Evolutionary conservation across 2,329 filamentous ascomycete species (phyloP).

Genomic region (Stachybotrys elegans): DNA sequence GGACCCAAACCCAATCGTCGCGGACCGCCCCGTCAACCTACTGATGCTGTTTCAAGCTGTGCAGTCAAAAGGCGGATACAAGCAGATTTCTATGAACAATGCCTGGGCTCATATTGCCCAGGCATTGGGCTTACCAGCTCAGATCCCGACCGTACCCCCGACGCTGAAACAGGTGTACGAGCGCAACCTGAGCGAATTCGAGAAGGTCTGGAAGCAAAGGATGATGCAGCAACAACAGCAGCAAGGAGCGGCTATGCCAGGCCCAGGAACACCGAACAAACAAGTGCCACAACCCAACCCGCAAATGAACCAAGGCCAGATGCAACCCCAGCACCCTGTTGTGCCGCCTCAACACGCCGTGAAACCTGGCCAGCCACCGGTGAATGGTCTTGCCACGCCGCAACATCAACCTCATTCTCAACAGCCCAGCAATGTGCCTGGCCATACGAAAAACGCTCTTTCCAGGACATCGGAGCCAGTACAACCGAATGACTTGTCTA

Average conservation of each 20-base stretch:
- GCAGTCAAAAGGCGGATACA: constrained; percentile 70
- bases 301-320: constrained; percentile 26
- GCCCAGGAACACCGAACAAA: constrained; percentile 24
- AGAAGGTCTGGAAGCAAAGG: constrained; percentile 58
- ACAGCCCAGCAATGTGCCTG: constrained; percentile 2
- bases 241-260: constrained; percentile 16
- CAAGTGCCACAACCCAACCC: constrained; percentile 26
- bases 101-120: constrained; percentile 71
- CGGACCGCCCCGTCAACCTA: constrained; percentile 68
- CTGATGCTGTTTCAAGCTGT: constrained; percentile 75
- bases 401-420: constrained; percentile 14
- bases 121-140: constrained; percentile 56
- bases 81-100: constrained; percentile 63
- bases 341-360: constrained; percentile 29
- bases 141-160: constrained; percentile 60
- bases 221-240: constrained; percentile 48
- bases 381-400: constrained; percentile 33
- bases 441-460: neutral
- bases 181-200: constrained; percentile 70
- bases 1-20: constrained; percentile 68
- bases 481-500: constrained; percentile 31
- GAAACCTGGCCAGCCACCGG: constrained; percentile 30
- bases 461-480: neutral
- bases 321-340: constrained; percentile 28
- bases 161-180: constrained; percentile 73